Evolutionary conservation across 441 rosid species (phyloP).

Genomic region (Syzygium syzygioides): DNA sequence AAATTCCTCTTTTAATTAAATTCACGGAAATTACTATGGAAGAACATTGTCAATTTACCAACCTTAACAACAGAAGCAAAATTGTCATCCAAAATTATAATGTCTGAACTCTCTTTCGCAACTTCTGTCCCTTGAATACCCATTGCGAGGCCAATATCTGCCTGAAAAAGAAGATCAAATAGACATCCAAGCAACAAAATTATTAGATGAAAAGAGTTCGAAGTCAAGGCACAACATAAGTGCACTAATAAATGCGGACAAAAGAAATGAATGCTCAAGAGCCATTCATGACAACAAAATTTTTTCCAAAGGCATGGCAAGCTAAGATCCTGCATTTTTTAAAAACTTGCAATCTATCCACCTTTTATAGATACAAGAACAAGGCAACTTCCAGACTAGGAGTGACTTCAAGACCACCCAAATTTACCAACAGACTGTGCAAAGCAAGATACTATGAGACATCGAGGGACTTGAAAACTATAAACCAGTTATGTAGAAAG

Average conservation of each 20-base stretch:
- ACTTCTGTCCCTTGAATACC: constrained; percentile 99
- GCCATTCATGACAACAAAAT: not conserved
- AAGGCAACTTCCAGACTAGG: not conserved
- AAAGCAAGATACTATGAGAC: not conserved
- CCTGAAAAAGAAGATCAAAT: constrained; percentile 32
- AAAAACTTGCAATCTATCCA: not conserved
- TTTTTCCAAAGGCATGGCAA: not conserved
- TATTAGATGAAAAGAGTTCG: not conserved
- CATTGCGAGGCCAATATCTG: constrained; percentile 97
- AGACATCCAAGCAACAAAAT: not conserved
- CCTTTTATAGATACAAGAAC: not conserved
- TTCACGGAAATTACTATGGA: not conserved
- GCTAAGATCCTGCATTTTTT: not conserved
- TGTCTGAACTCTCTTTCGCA: constrained; percentile 96
- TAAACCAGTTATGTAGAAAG: not conserved
- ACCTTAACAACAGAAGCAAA: constrained; percentile 98
- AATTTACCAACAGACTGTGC: not conserved
- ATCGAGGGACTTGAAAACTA: not conserved
- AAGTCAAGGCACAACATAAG: not conserved
- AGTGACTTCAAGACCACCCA: not conserved
- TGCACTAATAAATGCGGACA: not conserved
- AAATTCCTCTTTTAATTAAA: not conserved
- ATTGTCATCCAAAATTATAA: constrained; percentile 91
- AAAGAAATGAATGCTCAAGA: not conserved
- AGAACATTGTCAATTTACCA: not conserved